phyloP scores from a whole-genome alignment of 768 basidiomycete genomes.

The Mycena olivaceomarginata region DNA sequence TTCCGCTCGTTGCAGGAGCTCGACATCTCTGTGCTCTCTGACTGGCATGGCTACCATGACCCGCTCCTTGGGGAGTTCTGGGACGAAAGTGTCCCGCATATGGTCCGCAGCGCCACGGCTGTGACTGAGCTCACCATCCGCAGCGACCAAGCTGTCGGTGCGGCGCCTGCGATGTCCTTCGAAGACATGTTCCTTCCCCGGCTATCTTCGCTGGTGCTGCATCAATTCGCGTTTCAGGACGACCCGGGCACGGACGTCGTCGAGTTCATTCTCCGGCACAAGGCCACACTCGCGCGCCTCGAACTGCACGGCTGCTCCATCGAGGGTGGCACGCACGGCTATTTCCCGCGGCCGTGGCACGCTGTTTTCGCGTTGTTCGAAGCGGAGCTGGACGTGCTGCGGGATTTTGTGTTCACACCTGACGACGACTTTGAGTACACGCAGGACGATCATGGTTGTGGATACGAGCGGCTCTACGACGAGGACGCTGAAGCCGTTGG shows the following conservation, averaged over 20 bases:
- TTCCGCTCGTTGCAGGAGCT: constrained; percentile 7
- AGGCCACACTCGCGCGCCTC: constrained; percentile 30
- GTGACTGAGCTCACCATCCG: constrained; percentile 17
- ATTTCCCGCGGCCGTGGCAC: constrained; percentile 27
- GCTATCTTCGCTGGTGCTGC: constrained; percentile 15
- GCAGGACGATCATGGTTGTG: not conserved
- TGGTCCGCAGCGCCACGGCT: constrained; percentile 9
- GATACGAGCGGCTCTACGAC: not conserved
- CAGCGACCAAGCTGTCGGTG: constrained; percentile 26
- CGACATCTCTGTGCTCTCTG: not conserved
- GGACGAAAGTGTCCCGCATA: not conserved
- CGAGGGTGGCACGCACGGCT: not conserved
- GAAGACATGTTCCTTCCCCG: constrained; percentile 4
- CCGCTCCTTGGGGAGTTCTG: constrained; percentile 11
- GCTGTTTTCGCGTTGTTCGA: constrained; percentile 11
- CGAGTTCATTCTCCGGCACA: constrained; percentile 28
- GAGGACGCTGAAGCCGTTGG: not conserved
- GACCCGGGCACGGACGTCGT: constrained; percentile 2
- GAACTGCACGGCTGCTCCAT: constrained; percentile 30
- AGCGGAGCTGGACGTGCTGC: not conserved
- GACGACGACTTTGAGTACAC: constrained; percentile 2
- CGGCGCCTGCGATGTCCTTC: constrained; percentile 16
- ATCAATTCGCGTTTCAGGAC: constrained; percentile 5
- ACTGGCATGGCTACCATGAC: not conserved
- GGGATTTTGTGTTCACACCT: not conserved